phyloP scores from a whole-genome alignment of 2,329 filamentous ascomycete genomes.

The Monilinia aucupariae region DNA sequence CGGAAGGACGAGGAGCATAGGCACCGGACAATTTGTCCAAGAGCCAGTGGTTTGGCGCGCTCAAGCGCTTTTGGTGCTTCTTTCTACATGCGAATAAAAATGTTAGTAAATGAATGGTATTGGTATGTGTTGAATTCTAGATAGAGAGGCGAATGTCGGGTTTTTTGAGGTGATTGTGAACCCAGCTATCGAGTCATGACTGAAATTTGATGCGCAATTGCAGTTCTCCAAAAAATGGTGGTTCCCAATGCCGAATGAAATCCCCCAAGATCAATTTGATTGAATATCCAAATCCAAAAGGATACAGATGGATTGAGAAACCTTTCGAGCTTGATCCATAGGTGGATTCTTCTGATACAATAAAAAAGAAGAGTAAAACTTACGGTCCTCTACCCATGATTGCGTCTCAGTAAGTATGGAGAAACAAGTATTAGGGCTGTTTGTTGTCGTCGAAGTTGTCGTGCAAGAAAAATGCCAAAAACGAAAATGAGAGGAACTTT shows the following conservation, averaged over 20 bases:
- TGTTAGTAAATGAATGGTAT: constrained; percentile 12
- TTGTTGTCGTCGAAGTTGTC: constrained; percentile 19
- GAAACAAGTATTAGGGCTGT: constrained; percentile 14
- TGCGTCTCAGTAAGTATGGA: constrained; percentile 27
- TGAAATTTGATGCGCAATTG: neutral
- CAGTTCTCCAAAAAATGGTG: neutral
- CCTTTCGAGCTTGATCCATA: neutral
- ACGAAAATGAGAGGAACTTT: neutral
- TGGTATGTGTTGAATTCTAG: neutral
- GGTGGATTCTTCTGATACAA: neutral
- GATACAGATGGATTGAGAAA: neutral
- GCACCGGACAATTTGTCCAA: constrained; percentile 98
- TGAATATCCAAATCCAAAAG: too few species aligned
- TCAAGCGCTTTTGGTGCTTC: constrained; percentile 99
- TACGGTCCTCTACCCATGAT: constrained; percentile 47
- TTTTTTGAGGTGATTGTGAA: neutral
- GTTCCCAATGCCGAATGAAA: neutral
- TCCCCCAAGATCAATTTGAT: neutral
- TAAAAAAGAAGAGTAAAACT: constrained; percentile 20
- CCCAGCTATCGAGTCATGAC: neutral
- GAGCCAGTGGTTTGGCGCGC: constrained; percentile 98
- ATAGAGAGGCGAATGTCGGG: neutral
- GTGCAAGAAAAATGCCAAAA: neutral
- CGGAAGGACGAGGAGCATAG: constrained; percentile 66
- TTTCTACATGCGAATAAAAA: constrained; percentile 53